These are phyloP conservation scores for Firmiana major DNA, from an alignment of 345 rosid genomes.

Conservation along the genomic window DNA sequence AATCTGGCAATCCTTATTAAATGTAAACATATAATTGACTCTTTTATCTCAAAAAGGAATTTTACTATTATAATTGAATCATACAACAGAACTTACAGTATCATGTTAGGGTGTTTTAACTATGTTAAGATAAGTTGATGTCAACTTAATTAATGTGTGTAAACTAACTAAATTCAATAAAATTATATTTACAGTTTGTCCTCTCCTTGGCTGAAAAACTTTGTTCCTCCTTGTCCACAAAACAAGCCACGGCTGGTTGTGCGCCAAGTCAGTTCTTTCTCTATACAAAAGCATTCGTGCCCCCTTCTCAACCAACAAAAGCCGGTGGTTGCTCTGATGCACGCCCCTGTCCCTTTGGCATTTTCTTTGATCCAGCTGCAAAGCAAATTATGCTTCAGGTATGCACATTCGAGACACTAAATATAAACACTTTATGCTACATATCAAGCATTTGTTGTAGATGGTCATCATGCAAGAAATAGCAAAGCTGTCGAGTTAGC, in stretches of 20 bases:
- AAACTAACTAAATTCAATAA: not conserved
- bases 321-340: slow-evolving; percentile 13
- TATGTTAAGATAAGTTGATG: not conserved
- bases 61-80: not conserved
- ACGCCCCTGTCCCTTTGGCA: slow-evolving; percentile 64
- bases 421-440: not conserved
- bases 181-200: slow-evolving; percentile 7
- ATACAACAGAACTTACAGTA: not conserved
- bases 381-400: not conserved
- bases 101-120: not conserved
- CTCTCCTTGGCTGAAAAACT: too few relatives aligned
- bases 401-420: not conserved
- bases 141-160: not conserved
- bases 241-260: not conserved
- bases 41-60: not conserved
- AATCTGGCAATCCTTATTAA: too few relatives aligned
- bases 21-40: too few relatives aligned
- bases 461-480: too few relatives aligned
- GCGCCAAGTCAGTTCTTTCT: not conserved
- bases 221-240: not conserved
- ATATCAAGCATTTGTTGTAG: too few relatives aligned
- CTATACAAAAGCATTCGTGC: not conserved
- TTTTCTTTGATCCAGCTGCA: slow-evolving; percentile 76
- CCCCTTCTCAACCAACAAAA: too few relatives aligned
- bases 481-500: too few relatives aligned